These are phyloP conservation scores for Pyrenophora seminiperda DNA, from an alignment of 2,329 filamentous ascomycete genomes.

Conservation along the genomic window DNA sequence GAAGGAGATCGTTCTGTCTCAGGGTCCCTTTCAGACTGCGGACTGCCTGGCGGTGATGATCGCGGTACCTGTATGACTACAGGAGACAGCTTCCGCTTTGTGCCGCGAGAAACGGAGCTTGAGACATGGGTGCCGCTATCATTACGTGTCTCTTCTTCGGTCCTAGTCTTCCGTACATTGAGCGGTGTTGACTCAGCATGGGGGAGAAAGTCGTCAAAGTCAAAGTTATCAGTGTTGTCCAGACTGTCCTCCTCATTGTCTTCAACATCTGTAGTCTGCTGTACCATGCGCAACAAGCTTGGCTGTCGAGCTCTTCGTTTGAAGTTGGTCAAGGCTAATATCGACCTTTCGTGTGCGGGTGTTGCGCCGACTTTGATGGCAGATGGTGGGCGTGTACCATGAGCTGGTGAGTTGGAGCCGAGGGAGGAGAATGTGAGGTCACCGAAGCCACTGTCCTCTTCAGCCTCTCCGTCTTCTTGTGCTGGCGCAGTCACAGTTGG, in stretches of 20 bases:
- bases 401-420: constrained; percentile 42
- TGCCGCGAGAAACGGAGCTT: constrained; percentile 43
- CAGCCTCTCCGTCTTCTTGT: constrained; percentile 17
- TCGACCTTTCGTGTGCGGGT: constrained; percentile 52
- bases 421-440: constrained; percentile 43
- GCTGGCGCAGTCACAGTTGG: constrained; percentile 7
- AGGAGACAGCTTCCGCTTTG: constrained; percentile 47
- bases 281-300: constrained; percentile 57
- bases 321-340: constrained; percentile 58
- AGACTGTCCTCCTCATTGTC: constrained; percentile 54
- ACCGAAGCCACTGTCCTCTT: constrained; percentile 40
- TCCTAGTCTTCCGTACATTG: constrained; percentile 50
- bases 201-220: constrained; percentile 57
- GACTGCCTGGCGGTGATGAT: constrained; percentile 46
- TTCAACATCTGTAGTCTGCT: constrained; percentile 52
- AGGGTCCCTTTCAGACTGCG: constrained; percentile 34
- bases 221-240: constrained; percentile 48
- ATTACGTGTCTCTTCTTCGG: constrained; percentile 29
- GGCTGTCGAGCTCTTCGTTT: constrained; percentile 55
- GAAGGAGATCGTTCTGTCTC: constrained; percentile 43
- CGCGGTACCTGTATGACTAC: constrained; percentile 46
- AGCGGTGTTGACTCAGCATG: constrained; percentile 73
- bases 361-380: constrained; percentile 52
- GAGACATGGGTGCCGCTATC: constrained; percentile 38
- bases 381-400: constrained; percentile 50